Evolutionary conservation across 805 yeast genomes (phyloP), one percentile per base, ranked within the genome.

Genomic region (Lipomyces yamadae): DNA sequence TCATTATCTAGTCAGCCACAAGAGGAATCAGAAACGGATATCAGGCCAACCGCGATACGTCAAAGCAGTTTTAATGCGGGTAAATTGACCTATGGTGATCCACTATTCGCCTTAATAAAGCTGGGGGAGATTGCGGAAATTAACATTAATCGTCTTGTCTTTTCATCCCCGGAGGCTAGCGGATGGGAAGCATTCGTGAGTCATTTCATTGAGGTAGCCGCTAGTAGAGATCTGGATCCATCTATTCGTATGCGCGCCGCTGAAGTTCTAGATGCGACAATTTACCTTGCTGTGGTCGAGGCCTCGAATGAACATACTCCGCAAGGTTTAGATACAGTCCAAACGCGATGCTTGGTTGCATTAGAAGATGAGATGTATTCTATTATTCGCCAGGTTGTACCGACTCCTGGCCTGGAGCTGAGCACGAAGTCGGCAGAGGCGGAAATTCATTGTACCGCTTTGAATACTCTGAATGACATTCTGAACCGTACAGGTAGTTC

Each of bases 401-500:
- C 71, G 1, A 64, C 60, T 5, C 60, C 63, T 3, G 74, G 65
- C 15, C 65, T 67, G 63, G 72, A 70, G 39, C 58, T 63, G 10
- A 70, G 70, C 11, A 66, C 60, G 2, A 65, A 65, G 58, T 56
- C 85, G 69, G 84, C 87, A 39, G 92, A 89, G 70, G 83, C 87
- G 1, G 93, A 89, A 62, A 85, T 92, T 67, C 86, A 88, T 67
- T 81, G 89, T 18, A 83, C 83, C 35, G 77, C 85, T 0, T 79
- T 93, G 53, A 83, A 85, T 35, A 88, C 91, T 0, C 76, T 94
- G 61, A 89, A 87, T 74, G 86, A 83, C 37, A 80, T 93, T n/a
- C 81, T 94, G 39, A 96, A 92, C 73, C 87, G 89, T 71, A 89
- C 86, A 74, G 98, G 96, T 0, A 82, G 83, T 45, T 78, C 81